Percentiles rank a stretch among this genome's conserved stretches.
Evolutionary conservation across 192 early-diverging fungal genomes (phyloP).

Genomic region (Backusella mclennaniae): DNA sequence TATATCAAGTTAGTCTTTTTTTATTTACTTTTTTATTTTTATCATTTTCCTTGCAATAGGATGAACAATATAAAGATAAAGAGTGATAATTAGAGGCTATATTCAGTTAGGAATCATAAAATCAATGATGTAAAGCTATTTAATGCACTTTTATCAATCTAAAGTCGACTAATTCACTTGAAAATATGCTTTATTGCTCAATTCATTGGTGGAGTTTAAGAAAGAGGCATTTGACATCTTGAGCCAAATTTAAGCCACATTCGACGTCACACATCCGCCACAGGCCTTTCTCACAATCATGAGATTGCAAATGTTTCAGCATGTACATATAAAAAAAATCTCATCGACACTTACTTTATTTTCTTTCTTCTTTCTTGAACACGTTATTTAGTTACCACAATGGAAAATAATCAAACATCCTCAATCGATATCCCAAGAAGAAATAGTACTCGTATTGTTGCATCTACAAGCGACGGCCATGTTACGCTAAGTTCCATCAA

Average conservation of each 20-base stretch:
- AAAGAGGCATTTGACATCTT: neutral
- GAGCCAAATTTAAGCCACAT: neutral
- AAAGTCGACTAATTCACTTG: neutral
- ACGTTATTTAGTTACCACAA: neutral
- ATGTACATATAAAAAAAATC: neutral
- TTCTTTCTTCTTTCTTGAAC: neutral
- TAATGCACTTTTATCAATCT: neutral
- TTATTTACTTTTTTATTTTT: neutral
- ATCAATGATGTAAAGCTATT: neutral
- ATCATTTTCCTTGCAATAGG: too few relatives aligned
- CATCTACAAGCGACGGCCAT: slow-evolving; percentile 1
- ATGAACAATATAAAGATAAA: too few relatives aligned
- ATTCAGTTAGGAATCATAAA: too few relatives aligned
- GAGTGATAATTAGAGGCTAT: too few relatives aligned
- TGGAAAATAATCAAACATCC: neutral
- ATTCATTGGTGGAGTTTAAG: neutral
- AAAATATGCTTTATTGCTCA: neutral
- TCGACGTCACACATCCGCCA: neutral
- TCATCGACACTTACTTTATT: neutral
- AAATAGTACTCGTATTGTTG: neutral
- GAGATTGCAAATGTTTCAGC: neutral
- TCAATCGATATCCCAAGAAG: slow-evolving; percentile 1
- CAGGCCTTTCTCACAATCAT: neutral
- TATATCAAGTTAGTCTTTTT: neutral
- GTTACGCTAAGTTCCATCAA: neutral